Evolutionary conservation across 176 grass and related monocot genomes (phyloP).

Genomic region (Thalia dealbata): DNA sequence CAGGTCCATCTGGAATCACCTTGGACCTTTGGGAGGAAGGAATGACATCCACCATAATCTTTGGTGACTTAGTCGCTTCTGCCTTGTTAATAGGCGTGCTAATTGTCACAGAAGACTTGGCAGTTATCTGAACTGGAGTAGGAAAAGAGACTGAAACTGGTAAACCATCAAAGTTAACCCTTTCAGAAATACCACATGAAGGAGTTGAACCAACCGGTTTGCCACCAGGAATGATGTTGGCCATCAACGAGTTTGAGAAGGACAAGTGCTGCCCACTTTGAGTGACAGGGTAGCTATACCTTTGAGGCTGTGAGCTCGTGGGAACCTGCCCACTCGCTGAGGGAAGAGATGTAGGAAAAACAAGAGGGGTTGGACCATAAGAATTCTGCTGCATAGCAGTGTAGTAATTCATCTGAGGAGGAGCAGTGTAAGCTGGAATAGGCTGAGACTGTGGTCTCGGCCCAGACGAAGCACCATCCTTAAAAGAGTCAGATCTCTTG

Average conservation of each 20-base stretch:
- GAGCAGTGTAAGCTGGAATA: conserved; percentile 25
- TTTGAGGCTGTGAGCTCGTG: conserved; percentile 38
- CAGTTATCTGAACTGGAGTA: conserved; percentile 23
- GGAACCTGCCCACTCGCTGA: conserved; percentile 44
- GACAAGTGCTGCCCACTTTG: conserved; percentile 30
- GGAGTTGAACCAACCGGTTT: conserved; percentile 1
- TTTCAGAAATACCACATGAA: conserved; percentile 21
- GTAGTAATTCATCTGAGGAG: conserved; percentile 43
- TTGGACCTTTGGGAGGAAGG: background rate
- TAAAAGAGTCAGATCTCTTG: conserved; percentile 19
- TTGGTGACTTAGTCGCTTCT: background rate
- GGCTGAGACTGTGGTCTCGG: conserved; percentile 34
- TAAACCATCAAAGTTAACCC: conserved; percentile 13
- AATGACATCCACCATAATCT: background rate
- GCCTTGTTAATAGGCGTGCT: conserved; percentile 18
- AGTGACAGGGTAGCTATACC: conserved; percentile 35
- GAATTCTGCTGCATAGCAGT: conserved; percentile 22
- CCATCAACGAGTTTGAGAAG: conserved; percentile 35
- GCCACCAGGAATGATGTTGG: conserved; percentile 15
- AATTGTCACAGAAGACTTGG: conserved; percentile 39
- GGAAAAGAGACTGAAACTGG: conserved; percentile 15
- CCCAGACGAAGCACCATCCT: conserved; percentile 26
- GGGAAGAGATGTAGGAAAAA: conserved; percentile 37
- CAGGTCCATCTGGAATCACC: background rate
- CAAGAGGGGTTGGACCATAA: conserved; percentile 42